Conservation (phyloP, 2,329 filamentous ascomycete genomes). For the Fusarium setosum region DNA sequence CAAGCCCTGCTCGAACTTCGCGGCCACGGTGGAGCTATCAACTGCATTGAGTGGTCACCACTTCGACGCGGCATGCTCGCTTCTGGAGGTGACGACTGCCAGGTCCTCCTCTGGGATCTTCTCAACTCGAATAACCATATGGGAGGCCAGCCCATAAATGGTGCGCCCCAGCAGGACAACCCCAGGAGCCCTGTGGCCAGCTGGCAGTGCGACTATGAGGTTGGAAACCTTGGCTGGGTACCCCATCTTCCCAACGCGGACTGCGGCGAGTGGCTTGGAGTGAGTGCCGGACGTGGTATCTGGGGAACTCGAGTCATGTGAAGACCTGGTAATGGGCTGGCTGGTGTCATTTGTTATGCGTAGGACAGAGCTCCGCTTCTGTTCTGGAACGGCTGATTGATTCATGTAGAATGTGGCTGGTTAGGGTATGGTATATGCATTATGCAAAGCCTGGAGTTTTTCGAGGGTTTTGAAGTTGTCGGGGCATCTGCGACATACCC, state of each 20-base stretch:
- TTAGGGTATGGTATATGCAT: constrained; percentile 41
- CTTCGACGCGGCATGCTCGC: constrained; percentile 87
- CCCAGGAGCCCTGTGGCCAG: constrained; percentile 76
- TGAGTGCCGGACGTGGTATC: constrained; percentile 82
- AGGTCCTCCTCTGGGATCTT: constrained; percentile 94
- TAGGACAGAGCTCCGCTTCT: constrained; percentile 6
- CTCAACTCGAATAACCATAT: constrained; percentile 70
- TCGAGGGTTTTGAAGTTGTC: constrained; percentile 32
- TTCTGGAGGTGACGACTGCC: constrained; percentile 90
- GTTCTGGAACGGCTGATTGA: constrained; percentile 24
- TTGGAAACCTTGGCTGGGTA: constrained; percentile 87
- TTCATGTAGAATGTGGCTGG: constrained; percentile 39
- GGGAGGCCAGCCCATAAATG: constrained; percentile 58
- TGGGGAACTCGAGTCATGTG: constrained; percentile 74
- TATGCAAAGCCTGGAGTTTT: constrained; percentile 43
- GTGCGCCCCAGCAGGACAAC: constrained; percentile 64
- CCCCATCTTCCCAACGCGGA: constrained; percentile 76
- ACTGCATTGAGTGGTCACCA: constrained; percentile 96
- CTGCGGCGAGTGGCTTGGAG: constrained; percentile 84
- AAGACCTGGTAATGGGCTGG: constrained; percentile 30
- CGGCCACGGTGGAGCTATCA: constrained; percentile 86
- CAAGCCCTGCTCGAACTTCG: constrained; percentile 94
- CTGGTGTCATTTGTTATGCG: constrained; percentile 26
- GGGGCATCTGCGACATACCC: constrained; percentile 36
- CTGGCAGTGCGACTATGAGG: constrained; percentile 90